These are phyloP conservation scores for Pseudoneurospora amorphoporcata DNA, from an alignment of 495 filamentous ascomycete genomes.

Conservation along the genomic window DNA sequence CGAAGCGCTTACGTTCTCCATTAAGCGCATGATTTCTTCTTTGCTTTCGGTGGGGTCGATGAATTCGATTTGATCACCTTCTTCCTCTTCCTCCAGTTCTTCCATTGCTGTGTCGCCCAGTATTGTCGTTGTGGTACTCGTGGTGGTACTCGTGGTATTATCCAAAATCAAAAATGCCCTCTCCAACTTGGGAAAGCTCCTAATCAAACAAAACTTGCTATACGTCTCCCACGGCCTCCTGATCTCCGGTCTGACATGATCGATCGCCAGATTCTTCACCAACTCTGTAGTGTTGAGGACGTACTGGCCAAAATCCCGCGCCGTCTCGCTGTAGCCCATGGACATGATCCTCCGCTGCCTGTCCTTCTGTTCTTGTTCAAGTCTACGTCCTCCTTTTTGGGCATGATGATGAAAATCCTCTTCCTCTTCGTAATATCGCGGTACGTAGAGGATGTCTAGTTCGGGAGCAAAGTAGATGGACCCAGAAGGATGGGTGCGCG, in stretches of 20 bases:
- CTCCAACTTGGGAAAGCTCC: slow-evolving; percentile 30
- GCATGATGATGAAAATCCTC: not conserved
- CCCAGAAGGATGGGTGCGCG: slow-evolving; percentile 17
- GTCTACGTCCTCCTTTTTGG: not conserved
- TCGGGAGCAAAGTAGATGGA: slow-evolving; percentile 35
- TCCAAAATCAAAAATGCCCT: slow-evolving; percentile 32
- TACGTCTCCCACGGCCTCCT: slow-evolving; percentile 44
- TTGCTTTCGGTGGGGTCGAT: slow-evolving; percentile 26
- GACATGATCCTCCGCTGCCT: not conserved
- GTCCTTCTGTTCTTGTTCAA: not conserved
- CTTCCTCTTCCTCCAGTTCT: slow-evolving; percentile 3
- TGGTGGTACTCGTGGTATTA: not conserved
- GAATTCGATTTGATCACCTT: slow-evolving; percentile 21
- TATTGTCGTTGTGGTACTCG: not conserved
- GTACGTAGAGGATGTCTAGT: slow-evolving; percentile 39
- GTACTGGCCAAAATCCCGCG: slow-evolving; percentile 27
- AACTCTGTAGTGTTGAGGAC: slow-evolving; percentile 17
- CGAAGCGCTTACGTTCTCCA: slow-evolving; percentile 31
- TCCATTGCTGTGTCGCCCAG: not conserved
- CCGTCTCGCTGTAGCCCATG: slow-evolving; percentile 39
- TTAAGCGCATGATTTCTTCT: slow-evolving; percentile 21
- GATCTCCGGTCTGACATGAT: slow-evolving; percentile 35
- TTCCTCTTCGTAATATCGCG: slow-evolving; percentile 22
- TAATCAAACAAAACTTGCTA: slow-evolving; percentile 37
- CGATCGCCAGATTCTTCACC: slow-evolving; percentile 33